Conservation (phyloP, 208 protist species). For the Wallacemonas sp. region DNA sequence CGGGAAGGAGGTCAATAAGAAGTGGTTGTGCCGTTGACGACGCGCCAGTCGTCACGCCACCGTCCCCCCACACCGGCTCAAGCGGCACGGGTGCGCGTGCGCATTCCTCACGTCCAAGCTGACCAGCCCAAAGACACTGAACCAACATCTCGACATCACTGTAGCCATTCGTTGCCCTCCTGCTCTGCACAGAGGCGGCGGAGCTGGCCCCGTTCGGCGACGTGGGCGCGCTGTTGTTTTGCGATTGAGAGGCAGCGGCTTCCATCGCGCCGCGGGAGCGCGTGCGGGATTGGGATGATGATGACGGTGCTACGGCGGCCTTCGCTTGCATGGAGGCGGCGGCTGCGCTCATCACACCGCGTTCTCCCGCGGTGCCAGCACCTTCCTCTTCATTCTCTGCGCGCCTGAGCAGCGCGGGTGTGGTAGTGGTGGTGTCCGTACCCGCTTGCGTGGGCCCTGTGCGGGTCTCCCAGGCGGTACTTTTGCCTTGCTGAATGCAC, state of each 20-base stretch:
- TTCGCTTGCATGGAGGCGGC: neutral
- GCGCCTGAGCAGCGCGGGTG: neutral
- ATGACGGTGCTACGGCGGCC: neutral
- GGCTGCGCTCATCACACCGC: neutral
- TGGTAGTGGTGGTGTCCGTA: neutral
- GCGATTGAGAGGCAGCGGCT: neutral
- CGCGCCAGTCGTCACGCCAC: neutral
- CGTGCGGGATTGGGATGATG: neutral
- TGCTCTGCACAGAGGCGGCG: too few relatives aligned
- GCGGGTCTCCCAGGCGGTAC: conserved; percentile 17
- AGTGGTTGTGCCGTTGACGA: neutral
- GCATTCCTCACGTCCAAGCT: neutral
- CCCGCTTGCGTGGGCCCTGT: neutral
- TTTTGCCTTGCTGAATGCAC: conserved; percentile 17
- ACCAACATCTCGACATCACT: neutral
- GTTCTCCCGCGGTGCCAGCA: neutral
- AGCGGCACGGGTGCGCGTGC: neutral
- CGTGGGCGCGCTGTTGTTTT: neutral
- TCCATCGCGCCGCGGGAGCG: conserved; percentile 5
- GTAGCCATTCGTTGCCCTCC: too few relatives aligned
- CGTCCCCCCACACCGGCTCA: neutral
- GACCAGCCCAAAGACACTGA: conserved; percentile 4
- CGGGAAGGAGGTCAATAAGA: neutral
- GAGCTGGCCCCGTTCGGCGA: too few relatives aligned
- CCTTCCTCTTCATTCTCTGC: neutral